Base-by-base conservation (phyloP, 345 rosid genomes). In the Jatropha curcas region DNA sequence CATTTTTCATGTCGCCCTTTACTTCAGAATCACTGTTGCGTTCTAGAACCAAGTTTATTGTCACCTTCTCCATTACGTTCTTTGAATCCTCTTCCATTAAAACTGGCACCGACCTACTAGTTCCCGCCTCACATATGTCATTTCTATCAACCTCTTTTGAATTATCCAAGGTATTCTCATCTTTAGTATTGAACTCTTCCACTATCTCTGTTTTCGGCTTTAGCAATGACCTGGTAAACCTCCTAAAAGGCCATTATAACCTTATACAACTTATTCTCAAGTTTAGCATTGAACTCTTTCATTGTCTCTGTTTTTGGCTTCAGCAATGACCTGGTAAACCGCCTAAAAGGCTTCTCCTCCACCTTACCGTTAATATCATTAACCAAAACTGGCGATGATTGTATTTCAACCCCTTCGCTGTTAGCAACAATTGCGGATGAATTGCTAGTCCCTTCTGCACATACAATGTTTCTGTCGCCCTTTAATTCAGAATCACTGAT, bases 281-380 rank as follows among this genome's bases (percentile, higher is more conserved):
- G n/a, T 22, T 60, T 63, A 60, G 13, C 24, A 34, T 24, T 43
- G 12, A 61, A 64, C 34, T 45, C 37, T 43, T 33, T 41, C 66
- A n/a, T 34, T 19, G 33, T 34, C 67, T 77, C 80, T 1, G 7
- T 50, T 60, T 68, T 67, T 6, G 39, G 53, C 82, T 75, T 79
- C 79, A 75, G 66, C 37, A 69, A 46, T 22, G 82, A 79, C 63
- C 82, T 71, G 1, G 82, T 79, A 71, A 79, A 74, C 82, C 82
- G 74, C 82, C 78, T 74, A 27, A 60, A 4, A 58, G 71, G 72
- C 52, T n/a, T 66, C 50, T n/a, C 68, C 28, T 52, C 48, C 28
- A 22, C 56, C 68, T 62, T 41, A 25, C 62, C 13, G 14, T n/a
- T 57, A 63, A 55, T 33, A 11, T 28, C 64, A 30, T 19, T 55